These are phyloP conservation scores for Pisolithus tinctorius DNA, from an alignment of 768 basidiomycete species.

Conservation along the genomic window DNA sequence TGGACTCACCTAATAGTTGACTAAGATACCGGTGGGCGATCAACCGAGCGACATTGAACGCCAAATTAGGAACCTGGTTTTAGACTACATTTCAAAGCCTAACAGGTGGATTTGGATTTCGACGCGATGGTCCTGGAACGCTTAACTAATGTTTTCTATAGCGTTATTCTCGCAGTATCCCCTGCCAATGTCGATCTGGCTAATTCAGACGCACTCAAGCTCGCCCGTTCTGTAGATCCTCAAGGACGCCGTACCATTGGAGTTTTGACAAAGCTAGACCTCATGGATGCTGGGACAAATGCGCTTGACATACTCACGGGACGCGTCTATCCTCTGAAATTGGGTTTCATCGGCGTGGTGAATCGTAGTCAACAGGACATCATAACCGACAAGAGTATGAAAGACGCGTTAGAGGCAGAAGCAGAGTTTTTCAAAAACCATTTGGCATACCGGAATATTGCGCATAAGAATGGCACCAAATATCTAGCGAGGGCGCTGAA, in stretches of 20 bases:
- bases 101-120: constrained; percentile 64
- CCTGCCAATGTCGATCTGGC: constrained; percentile 98
- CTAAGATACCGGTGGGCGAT: constrained; percentile 88
- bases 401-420: constrained; percentile 79
- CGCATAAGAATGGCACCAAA: constrained; percentile 96
- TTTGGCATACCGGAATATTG: constrained; percentile 88
- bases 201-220: constrained; percentile 95
- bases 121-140: not conserved
- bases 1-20: not conserved
- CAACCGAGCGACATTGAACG: constrained; percentile 97
- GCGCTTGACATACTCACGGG: constrained; percentile 94
- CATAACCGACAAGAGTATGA: constrained; percentile 77
- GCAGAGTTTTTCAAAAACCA: constrained; percentile 88
- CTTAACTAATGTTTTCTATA: constrained; percentile 24
- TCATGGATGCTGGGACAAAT: constrained; percentile 99
- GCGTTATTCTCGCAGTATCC: constrained; percentile 95
- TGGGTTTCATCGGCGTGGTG: constrained; percentile 97
- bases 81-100: constrained; percentile 94
- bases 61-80: constrained; percentile 90
- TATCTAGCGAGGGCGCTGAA: constrained; percentile 92
- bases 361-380: constrained; percentile 98
- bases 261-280: constrained; percentile 92
- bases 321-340: constrained; percentile 93
- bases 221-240: constrained; percentile 92
- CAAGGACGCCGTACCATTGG: constrained; percentile 96